Conservation (phyloP, 495 filamentous ascomycete genomes). For the Aspergillus leporis region DNA sequence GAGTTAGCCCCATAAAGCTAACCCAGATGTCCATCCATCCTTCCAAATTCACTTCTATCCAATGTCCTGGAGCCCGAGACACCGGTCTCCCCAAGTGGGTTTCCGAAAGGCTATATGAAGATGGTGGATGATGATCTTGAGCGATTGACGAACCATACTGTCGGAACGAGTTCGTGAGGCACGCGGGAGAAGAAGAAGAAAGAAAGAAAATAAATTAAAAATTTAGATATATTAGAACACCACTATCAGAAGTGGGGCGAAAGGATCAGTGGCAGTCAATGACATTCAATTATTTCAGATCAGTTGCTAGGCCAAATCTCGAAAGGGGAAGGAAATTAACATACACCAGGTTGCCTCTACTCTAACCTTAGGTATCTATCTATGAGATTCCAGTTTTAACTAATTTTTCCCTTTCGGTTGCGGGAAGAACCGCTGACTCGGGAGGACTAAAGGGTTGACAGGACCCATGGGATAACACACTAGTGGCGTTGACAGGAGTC, state of each 20-base stretch:
- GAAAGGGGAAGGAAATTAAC: not conserved
- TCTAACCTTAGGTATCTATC: not conserved
- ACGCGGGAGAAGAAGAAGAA: not conserved
- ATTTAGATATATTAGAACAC: not conserved
- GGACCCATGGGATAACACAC: not conserved
- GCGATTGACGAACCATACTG: conserved; percentile 5
- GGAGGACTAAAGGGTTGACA: conserved; percentile 12
- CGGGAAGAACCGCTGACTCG: conserved; percentile 16
- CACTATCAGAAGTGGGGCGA: not conserved
- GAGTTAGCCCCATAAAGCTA: conserved; percentile 5
- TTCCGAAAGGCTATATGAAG: conserved; percentile 1
- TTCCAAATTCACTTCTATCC: conserved; percentile 16
- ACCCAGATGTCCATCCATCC: conserved; percentile 1
- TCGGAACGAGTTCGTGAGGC: conserved; percentile 1
- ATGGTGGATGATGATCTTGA: conserved; percentile 1
- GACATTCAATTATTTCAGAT: not conserved
- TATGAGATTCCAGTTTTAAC: not conserved
- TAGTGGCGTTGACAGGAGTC: not conserved
- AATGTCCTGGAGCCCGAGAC: conserved; percentile 1
- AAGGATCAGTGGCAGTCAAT: not conserved
- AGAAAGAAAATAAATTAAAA: not conserved
- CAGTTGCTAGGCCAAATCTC: not conserved
- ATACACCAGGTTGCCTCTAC: not conserved
- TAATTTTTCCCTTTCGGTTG: not conserved
- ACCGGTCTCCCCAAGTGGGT: not conserved